These are phyloP conservation scores for Talaromyces stipitatus DNA, from an alignment of 495 filamentous ascomycete species.

Conservation along the genomic window DNA sequence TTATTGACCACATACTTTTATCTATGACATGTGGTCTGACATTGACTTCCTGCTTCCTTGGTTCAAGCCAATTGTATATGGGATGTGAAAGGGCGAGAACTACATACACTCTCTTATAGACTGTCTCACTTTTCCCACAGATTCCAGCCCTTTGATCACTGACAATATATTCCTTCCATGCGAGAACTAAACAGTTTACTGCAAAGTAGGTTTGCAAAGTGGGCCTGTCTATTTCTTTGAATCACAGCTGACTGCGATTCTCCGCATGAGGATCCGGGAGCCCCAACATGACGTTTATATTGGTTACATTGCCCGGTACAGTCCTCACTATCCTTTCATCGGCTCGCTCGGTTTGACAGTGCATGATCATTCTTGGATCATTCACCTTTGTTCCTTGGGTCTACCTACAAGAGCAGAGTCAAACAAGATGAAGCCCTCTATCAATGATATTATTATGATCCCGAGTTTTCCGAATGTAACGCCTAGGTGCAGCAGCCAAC, in stretches of 20 bases:
- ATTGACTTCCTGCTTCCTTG: not conserved
- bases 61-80: not conserved
- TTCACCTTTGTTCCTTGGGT: not conserved
- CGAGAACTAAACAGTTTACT: too few relatives aligned
- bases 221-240: too few relatives aligned
- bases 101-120: too few relatives aligned
- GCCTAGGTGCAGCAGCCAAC: not conserved
- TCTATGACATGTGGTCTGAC: not conserved
- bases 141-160: not conserved
- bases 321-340: not conserved
- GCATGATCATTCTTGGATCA: not conserved
- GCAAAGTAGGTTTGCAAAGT: too few relatives aligned
- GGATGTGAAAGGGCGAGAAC: too few relatives aligned
- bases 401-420: not conserved
- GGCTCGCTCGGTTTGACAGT: not conserved
- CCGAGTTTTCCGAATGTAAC: not conserved
- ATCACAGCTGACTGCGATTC: not conserved
- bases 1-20: not conserved
- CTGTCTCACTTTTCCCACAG: not conserved
- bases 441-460: not conserved
- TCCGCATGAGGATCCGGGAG: not conserved
- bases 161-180: not conserved
- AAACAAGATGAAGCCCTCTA: not conserved
- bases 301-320: not conserved
- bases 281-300: slow-evolving; percentile 3